These are phyloP conservation scores for Emericellopsis terricola DNA, from an alignment of 495 filamentous ascomycete genomes.

Conservation along the genomic window DNA sequence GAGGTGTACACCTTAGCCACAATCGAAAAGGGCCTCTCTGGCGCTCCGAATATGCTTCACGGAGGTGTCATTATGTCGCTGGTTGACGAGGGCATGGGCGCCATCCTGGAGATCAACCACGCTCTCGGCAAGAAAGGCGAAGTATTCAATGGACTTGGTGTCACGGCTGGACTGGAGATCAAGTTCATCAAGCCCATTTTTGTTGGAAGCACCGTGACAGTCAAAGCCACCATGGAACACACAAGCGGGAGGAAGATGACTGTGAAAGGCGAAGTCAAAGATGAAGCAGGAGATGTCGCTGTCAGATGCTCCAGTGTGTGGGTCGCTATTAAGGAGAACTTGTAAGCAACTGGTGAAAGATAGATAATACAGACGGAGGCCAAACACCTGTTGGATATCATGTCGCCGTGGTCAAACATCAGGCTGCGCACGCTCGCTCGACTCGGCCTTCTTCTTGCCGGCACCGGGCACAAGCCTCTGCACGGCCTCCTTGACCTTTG, in stretches of 20 bases:
- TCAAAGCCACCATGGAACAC: neutral
- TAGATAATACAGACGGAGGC: too few species aligned
- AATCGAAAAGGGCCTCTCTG: neutral
- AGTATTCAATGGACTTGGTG: neutral
- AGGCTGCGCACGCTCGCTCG: too few species aligned
- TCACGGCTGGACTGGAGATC: neutral
- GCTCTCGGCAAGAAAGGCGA: neutral
- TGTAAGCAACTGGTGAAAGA: neutral
- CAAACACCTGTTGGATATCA: conserved; percentile 1
- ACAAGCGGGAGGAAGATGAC: neutral
- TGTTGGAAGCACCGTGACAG: neutral
- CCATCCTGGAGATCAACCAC: conserved; percentile 1
- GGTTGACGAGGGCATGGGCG: conserved; percentile 1
- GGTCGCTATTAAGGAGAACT: neutral
- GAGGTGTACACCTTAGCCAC: neutral
- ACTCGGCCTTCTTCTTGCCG: neutral
- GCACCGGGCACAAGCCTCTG: neutral
- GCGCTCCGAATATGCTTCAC: neutral
- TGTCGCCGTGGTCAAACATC: conserved; percentile 1
- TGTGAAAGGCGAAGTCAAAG: neutral
- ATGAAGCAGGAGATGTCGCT: neutral
- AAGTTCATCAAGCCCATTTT: conserved; percentile 1
- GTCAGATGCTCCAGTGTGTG: neutral
- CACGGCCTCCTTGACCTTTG: conserved; percentile 1
- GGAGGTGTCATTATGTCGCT: conserved; percentile 1